These are phyloP conservation scores for Phlebopus sp. DNA, from an alignment of 1,284 basidiomycete genomes.

Conservation along the genomic window DNA sequence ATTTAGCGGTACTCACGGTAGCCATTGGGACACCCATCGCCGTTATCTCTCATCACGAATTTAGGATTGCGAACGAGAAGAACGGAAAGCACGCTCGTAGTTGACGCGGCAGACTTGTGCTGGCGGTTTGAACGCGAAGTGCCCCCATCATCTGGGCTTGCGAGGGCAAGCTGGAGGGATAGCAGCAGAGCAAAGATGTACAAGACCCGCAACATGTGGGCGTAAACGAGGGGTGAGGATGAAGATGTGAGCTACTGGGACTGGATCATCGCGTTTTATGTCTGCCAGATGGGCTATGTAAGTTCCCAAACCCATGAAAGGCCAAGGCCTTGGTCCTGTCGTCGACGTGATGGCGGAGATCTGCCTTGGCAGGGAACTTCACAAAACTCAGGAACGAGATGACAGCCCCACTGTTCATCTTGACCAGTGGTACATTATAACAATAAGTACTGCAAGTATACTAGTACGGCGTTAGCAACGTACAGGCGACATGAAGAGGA, in stretches of 20 bases:
- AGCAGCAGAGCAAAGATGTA: constrained; percentile 8
- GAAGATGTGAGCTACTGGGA: not conserved
- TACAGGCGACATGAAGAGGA: no score
- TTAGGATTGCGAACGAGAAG: constrained; percentile 16
- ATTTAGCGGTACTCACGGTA: constrained; percentile 14
- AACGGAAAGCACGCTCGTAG: constrained; percentile 7
- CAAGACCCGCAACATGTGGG: constrained; percentile 16
- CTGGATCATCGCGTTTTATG: not conserved
- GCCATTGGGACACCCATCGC: constrained; percentile 14
- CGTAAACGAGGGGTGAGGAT: no score
- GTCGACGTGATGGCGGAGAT: not conserved
- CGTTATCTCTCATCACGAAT: constrained; percentile 11
- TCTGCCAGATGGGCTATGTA: not conserved
- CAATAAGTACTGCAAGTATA: no score
- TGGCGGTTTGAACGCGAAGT: not conserved
- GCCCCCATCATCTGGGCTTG: not conserved
- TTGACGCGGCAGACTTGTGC: constrained; percentile 1
- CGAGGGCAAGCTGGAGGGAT: constrained; percentile 9
- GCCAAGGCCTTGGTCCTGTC: not conserved
- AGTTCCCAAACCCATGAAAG: not conserved
- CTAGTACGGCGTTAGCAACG: no score
- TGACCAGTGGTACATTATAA: no score
- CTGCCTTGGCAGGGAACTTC: not conserved
- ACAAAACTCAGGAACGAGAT: no score
- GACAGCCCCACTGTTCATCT: no score